Evolutionary conservation across 192 early-diverging fungal genomes (phyloP), one percentile per base, ranked within the genome.

Genomic region (Coemansia sp.): DNA sequence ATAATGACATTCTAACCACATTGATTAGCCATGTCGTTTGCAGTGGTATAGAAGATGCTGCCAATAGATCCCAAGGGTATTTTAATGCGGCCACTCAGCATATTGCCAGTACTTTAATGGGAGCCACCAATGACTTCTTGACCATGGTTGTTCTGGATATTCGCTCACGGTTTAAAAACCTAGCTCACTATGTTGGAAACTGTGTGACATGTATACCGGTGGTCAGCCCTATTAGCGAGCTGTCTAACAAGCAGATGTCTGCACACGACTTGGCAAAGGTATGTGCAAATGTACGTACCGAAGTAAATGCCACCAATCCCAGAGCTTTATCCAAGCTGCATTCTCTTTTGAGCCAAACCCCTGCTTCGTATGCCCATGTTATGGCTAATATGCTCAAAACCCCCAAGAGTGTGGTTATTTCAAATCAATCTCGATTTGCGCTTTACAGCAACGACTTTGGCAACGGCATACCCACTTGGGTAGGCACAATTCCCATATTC

Each of bases 371-470:
- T 18, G 50, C 44, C 36, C 37, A 55, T 18, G 18, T 39, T 26
- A 39, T 57, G 16, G 55, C 55, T 6, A 39, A 62, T 28, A 28
- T 28, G 13, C 37, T 61, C 11, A 28, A 9, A 3, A 52, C 31
- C 11, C 31, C 23, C 0, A 41, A 48, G 7, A 46, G 45, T 26
- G 11, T 69, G 20, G 30, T 55, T 11, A 7, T 69, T 6, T 53
- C 66, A 0, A 69, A 61, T 38, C 59, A 62, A 42, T 51, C 55
- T 5, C 54, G 59, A 9, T 53, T 69, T 18, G 7, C 42, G 19
- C 20, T 57, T 8, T 69, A 69, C 49, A 11, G 51, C 0, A 43
- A 43, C 13, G 66, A 69, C 50, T 69, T 69, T 69, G 66, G 59
- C 3, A 35, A 40, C 19, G 59, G 53, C 6, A 42, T 45, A n/a